phyloP scores from a whole-genome alignment of 164 flowering plant genomes.

The Macadamia tetraphylla region DNA sequence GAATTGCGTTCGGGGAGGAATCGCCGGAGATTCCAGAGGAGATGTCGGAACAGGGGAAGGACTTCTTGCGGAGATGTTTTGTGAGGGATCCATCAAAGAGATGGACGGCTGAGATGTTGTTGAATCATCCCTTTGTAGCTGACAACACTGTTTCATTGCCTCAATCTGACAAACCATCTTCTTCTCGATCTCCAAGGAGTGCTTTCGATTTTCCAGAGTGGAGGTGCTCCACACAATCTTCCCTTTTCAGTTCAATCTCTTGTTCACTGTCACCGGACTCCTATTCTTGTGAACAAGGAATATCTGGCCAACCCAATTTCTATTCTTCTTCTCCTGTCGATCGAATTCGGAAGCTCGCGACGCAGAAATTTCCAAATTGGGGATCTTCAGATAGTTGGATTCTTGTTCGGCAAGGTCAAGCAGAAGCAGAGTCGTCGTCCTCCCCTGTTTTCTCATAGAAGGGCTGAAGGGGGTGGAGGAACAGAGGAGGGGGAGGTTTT shows the following conservation, averaged over 20 bases:
- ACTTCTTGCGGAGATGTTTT: constrained; percentile 63
- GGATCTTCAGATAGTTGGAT: constrained; percentile 9
- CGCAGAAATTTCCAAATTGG: constrained; percentile 3
- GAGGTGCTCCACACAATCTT: constrained; percentile 23
- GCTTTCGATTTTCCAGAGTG: constrained; percentile 63
- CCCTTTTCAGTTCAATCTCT: not conserved
- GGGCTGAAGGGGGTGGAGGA: no score
- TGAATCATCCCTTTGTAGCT: constrained; percentile 56
- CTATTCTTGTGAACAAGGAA: no score
- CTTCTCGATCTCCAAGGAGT: constrained; percentile 49
- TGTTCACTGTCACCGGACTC: not conserved
- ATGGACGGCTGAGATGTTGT: constrained; percentile 82
- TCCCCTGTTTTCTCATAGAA: no score
- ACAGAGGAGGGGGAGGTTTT: no score
- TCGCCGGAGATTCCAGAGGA: constrained; percentile 46
- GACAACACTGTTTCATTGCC: constrained; percentile 13
- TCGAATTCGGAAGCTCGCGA: constrained; percentile 31
- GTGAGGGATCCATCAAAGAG: constrained; percentile 51
- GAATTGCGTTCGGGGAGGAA: constrained; percentile 50
- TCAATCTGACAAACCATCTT: not conserved
- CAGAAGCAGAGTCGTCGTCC: not conserved
- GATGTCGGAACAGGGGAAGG: constrained; percentile 50
- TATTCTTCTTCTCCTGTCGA: constrained; percentile 16
- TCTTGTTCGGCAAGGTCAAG: constrained; percentile 4
- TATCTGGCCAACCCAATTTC: not conserved